Evolutionary conservation across 495 filamentous ascomycete genomes (phyloP).

Genomic region (Terfezia boudieri): DNA sequence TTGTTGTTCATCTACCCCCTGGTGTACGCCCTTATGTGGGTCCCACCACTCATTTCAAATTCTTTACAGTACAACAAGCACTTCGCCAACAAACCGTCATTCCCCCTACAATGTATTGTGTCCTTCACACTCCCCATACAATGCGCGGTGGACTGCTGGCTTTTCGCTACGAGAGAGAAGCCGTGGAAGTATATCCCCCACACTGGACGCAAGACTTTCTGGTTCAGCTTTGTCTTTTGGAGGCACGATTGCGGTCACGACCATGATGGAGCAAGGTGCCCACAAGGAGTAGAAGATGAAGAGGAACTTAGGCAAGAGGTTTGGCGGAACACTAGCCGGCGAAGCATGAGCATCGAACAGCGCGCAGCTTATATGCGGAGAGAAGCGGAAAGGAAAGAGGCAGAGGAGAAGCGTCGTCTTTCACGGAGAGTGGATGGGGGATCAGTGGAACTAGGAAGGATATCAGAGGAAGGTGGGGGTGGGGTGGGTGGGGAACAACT

Average conservation of each 20-base stretch:
- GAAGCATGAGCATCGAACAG: not conserved
- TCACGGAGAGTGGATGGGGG: not conserved
- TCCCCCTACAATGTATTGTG: constrained; percentile 31
- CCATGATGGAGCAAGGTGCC: not conserved
- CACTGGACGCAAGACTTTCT: constrained; percentile 21
- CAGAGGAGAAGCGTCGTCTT: not conserved
- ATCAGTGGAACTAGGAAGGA: not conserved
- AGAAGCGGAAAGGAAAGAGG: not conserved
- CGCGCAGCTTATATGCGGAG: not conserved
- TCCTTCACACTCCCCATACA: constrained; percentile 35
- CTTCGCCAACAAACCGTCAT: constrained; percentile 28
- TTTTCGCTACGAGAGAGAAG: constrained; percentile 43
- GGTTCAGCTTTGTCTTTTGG: constrained; percentile 14
- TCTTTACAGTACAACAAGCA: constrained; percentile 34
- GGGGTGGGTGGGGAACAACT: not conserved
- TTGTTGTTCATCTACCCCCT: constrained; percentile 50
- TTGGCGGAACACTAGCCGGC: not conserved
- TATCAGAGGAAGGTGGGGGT: not conserved
- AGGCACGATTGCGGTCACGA: not conserved
- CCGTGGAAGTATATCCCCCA: constrained; percentile 41
- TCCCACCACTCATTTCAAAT: constrained; percentile 44
- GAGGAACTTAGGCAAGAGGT: not conserved
- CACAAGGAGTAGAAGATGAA: not conserved
- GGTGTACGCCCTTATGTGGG: constrained; percentile 49
- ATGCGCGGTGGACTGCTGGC: constrained; percentile 40